Percentiles rank a stretch among this genome's conserved stretches.
These are phyloP conservation scores for Hygrocybe coccinea DNA, from an alignment of 768 basidiomycete genomes.

Conservation along the genomic window DNA sequence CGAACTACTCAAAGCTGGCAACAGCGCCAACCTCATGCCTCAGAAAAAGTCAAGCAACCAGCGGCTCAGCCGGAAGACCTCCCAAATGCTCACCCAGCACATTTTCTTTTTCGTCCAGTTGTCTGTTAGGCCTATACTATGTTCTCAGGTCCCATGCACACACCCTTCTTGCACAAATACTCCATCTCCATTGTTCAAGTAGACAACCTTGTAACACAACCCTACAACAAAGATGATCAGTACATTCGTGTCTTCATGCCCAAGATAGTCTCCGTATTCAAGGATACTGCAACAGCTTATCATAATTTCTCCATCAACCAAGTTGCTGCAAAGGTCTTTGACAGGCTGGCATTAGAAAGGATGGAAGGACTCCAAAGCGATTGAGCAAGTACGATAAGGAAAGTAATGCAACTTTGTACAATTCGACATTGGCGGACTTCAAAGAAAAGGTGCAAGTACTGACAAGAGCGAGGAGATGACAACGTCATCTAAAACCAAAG, in stretches of 20 bases:
- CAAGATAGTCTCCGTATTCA: constrained; percentile 95
- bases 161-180: constrained; percentile 77
- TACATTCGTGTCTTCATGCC: constrained; percentile 94
- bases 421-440: too few relatives aligned
- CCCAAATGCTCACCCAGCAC: constrained; percentile 12
- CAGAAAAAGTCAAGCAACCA: constrained; percentile 35
- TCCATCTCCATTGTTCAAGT: constrained; percentile 85
- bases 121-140: background rate
- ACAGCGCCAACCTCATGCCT: constrained; percentile 20
- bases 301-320: constrained; percentile 94
- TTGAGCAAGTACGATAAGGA: too few relatives aligned
- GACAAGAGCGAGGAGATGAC: too few relatives aligned
- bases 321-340: constrained; percentile 88
- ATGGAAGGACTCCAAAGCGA: background rate
- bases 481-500: too few relatives aligned
- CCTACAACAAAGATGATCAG: constrained; percentile 90
- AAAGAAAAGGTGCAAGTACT: too few relatives aligned
- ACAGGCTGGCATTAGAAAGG: too few relatives aligned
- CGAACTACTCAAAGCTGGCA: constrained; percentile 72
- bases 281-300: constrained; percentile 97
- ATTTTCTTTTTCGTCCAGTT: constrained; percentile 1
- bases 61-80: constrained; percentile 39
- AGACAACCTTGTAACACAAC: constrained; percentile 72
- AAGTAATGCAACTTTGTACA: too few relatives aligned
- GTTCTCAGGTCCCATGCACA: constrained; percentile 59